A percentile compares a stretch with the other conserved stretches of the same genome.
Conservation (phyloP, 1,139 yeast species). For the Maudiozyma humilis region DNA sequence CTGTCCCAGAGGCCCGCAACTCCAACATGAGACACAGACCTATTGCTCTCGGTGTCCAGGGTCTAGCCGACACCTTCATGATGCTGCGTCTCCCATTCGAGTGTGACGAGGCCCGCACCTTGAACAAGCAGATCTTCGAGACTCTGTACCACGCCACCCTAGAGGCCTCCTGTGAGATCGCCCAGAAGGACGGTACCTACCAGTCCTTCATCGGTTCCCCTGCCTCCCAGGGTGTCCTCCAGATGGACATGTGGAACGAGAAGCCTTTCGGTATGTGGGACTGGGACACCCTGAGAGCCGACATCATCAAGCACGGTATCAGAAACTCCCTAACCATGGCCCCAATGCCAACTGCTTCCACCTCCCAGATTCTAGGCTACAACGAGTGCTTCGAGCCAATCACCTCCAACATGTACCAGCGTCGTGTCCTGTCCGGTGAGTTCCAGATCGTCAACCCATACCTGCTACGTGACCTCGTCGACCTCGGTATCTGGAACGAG, state of each 20-base stretch:
- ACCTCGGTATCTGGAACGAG: conserved; percentile 74
- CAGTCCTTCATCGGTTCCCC: conserved; percentile 70
- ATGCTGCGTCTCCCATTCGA: conserved; percentile 73
- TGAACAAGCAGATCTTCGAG: conserved; percentile 77
- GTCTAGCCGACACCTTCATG: conserved; percentile 80
- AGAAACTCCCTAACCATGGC: conserved; percentile 81
- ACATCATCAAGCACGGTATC: conserved; percentile 55
- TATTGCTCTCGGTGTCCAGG: conserved; percentile 84
- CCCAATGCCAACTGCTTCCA: conserved; percentile 93
- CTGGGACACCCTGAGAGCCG: conserved; percentile 63
- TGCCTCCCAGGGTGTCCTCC: conserved; percentile 68
- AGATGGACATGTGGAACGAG: conserved; percentile 73
- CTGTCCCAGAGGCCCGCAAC: conserved; percentile 57
- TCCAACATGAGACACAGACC: conserved; percentile 79
- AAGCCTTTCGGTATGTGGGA: conserved; percentile 57
- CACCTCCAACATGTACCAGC: conserved; percentile 78
- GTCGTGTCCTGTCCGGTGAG: conserved; percentile 83
- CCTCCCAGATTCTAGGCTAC: conserved; percentile 82
- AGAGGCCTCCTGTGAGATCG: conserved; percentile 72
- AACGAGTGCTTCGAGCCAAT: conserved; percentile 90
- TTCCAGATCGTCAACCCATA: conserved; percentile 84
- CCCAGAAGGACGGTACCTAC: conserved; percentile 57
- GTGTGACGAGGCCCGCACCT: conserved; percentile 57
- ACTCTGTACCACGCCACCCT: conserved; percentile 83
- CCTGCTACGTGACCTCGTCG: conserved; percentile 71